A percentile compares a stretch with the other conserved stretches of the same genome.
Conservation (phyloP, 768 basidiomycete species). For the Sutorius australiensis region DNA sequence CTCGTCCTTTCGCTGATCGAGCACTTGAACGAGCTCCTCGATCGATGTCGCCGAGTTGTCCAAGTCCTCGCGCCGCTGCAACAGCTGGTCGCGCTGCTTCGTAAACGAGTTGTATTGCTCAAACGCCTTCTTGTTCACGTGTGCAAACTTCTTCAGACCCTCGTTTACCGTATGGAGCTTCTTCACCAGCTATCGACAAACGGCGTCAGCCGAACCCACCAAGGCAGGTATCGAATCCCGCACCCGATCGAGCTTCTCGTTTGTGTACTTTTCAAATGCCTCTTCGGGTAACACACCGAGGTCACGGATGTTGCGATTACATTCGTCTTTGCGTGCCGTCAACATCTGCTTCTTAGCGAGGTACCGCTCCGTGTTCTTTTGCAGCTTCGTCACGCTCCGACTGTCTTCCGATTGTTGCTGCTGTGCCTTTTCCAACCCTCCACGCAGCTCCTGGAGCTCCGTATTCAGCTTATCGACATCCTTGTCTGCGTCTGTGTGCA, state of each 20-base stretch:
- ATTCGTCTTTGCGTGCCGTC: conserved; percentile 81
- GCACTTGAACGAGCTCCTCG: conserved; percentile 85
- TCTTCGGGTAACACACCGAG: conserved; percentile 96
- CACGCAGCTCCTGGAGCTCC: conserved; percentile 64
- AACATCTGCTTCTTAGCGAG: conserved; percentile 90
- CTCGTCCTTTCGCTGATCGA: conserved; percentile 97
- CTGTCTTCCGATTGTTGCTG: conserved; percentile 83
- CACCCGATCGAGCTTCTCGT: conserved; percentile 84
- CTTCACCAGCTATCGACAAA: conserved; percentile 69
- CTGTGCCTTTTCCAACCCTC: conserved; percentile 69
- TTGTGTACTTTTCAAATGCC: conserved; percentile 92
- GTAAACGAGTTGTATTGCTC: conserved; percentile 99
- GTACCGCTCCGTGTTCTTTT: conserved; percentile 94
- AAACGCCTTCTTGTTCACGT: conserved; percentile 99
- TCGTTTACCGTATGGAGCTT: conserved; percentile 92
- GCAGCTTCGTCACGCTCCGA: conserved; percentile 82
- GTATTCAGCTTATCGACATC: conserved; percentile 59
- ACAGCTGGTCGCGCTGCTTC: conserved; percentile 90
- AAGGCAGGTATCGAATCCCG: conserved; percentile 21
- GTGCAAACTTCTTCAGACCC: conserved; percentile 90
- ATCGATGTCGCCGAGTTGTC: conserved; percentile 89
- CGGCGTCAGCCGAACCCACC: neutral
- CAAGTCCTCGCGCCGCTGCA: conserved; percentile 83
- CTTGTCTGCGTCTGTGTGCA: conserved; percentile 59
- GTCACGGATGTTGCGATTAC: conserved; percentile 92